phyloP scores from a whole-genome alignment of 2,329 filamentous ascomycete genomes.

The Colletotrichum eleusines region DNA sequence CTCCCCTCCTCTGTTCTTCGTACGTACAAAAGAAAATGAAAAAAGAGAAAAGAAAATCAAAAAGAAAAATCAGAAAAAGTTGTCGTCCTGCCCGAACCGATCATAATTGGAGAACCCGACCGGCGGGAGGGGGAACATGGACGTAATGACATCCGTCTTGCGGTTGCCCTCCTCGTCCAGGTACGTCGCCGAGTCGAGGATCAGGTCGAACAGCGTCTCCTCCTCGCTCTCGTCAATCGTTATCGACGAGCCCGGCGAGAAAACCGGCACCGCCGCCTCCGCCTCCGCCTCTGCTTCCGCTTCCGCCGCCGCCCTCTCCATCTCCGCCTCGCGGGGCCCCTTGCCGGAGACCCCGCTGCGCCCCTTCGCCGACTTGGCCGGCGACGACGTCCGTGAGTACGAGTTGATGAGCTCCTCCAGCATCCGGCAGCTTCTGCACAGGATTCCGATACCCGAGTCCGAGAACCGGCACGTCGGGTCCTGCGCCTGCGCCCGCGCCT shows the following conservation, averaged over 20 bases:
- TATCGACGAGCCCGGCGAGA: constrained; percentile 13
- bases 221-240: constrained; percentile 36
- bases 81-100: constrained; percentile 9
- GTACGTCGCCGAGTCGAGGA: constrained; percentile 34
- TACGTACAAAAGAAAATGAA: neutral
- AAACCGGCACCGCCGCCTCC: neutral
- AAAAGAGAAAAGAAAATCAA: no score
- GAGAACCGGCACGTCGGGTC: constrained; percentile 32
- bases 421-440: constrained; percentile 35
- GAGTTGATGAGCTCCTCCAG: constrained; percentile 38
- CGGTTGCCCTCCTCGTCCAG: constrained; percentile 26
- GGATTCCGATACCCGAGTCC: constrained; percentile 37
- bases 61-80: constrained; percentile 31
- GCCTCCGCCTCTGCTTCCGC: neutral
- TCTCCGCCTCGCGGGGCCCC: neutral
- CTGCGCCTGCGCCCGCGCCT: neutral
- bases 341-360: neutral
- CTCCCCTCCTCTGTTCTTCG: neutral
- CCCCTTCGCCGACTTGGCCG: neutral
- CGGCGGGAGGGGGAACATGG: constrained; percentile 29
- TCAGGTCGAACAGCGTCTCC: constrained; percentile 38
- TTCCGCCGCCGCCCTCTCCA: no score
- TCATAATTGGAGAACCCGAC: constrained; percentile 6
- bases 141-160: constrained; percentile 14
- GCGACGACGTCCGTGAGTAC: constrained; percentile 33